phyloP scores from a whole-genome alignment of 1,284 basidiomycete genomes.

The Fomitopsis palustris region DNA sequence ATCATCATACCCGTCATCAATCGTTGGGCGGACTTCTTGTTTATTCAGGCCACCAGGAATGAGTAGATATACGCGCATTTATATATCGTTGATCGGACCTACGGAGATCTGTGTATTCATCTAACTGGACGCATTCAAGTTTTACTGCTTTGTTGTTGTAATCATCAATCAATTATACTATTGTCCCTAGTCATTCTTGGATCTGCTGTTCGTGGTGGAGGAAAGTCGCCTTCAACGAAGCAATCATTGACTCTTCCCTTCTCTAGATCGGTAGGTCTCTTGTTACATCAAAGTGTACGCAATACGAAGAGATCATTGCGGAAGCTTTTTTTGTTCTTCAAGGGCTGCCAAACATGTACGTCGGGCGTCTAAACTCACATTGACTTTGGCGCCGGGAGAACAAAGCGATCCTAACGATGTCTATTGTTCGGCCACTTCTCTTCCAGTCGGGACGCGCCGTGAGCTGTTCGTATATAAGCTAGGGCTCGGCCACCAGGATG shows the following conservation, averaged over 20 bases:
- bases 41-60: slow-evolving; percentile 17
- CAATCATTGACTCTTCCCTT: no score
- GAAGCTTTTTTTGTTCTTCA: not conserved
- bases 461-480: not conserved
- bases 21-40: slow-evolving; percentile 66
- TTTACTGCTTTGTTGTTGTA: no score
- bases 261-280: no score
- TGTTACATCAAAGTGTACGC: no score
- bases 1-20: slow-evolving; percentile 73
- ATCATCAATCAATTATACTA: no score
- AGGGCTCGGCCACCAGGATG: not conserved
- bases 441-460: not conserved
- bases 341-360: not conserved
- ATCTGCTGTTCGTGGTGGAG: no score
- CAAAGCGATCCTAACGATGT: not conserved
- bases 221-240: no score
- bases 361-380: not conserved
- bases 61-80: not conserved
- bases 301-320: no score
- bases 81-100: not conserved
- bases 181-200: no score
- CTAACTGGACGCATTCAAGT: not conserved
- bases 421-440: not conserved
- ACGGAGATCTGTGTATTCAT: not conserved
- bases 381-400: not conserved